Evolutionary conservation across 345 rosid species (phyloP).

Genomic region (Dimocarpus longan): DNA sequence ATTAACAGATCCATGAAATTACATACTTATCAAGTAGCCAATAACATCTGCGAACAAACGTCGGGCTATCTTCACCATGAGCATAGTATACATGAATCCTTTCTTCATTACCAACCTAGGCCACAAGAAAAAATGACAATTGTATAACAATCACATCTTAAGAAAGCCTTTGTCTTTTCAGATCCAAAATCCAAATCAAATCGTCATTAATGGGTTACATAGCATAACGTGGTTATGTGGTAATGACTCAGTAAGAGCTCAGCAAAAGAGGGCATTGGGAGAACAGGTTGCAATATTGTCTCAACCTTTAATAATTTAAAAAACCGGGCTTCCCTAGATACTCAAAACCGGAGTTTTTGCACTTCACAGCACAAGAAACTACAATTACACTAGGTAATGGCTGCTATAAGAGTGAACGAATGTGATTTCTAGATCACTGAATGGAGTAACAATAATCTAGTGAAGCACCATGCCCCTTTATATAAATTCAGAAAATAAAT

Average conservation of each 20-base stretch:
- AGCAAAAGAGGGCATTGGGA: background rate
- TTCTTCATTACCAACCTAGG: constrained; percentile 89
- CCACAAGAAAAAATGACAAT: constrained; percentile 10
- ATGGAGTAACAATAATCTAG: background rate
- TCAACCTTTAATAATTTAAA: background rate
- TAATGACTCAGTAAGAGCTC: background rate
- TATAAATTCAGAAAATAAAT: background rate
- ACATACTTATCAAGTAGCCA: constrained; percentile 99
- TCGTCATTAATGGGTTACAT: background rate
- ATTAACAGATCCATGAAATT: constrained; percentile 13
- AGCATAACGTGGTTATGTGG: background rate
- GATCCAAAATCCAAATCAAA: background rate
- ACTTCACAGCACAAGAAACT: background rate
- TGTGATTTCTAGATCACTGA: background rate
- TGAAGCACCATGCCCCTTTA: background rate
- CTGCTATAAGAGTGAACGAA: background rate
- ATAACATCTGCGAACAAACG: constrained; percentile 98
- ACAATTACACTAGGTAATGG: background rate
- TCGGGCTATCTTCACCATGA: constrained; percentile 84
- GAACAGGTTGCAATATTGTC: background rate
- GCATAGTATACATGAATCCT: constrained; percentile 99
- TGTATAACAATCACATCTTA: constrained; percentile 11
- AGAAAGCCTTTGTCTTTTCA: background rate
- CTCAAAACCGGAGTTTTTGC: background rate
- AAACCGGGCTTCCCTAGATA: background rate